A percentile compares a stretch with the other conserved stretches of the same genome.
Evolutionary conservation across 768 basidiomycete genomes (phyloP).

Genomic region (Suillus plorans): DNA sequence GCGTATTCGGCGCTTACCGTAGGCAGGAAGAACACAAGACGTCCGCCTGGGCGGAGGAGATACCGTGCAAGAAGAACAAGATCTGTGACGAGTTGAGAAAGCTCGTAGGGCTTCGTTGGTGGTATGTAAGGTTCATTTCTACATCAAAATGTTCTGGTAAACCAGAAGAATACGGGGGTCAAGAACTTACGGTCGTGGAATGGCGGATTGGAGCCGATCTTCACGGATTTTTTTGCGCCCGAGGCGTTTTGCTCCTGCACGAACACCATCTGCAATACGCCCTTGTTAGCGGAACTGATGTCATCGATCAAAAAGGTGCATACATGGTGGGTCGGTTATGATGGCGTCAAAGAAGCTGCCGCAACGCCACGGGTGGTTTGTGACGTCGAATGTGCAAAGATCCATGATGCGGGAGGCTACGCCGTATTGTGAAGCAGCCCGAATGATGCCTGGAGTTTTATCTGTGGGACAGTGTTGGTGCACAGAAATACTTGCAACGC

Average conservation of each 20-base stretch:
- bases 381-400: slow-evolving; percentile 91
- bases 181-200: slow-evolving; percentile 45
- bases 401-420: slow-evolving; percentile 73
- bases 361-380: slow-evolving; percentile 82
- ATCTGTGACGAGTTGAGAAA: slow-evolving; percentile 79
- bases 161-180: not conserved
- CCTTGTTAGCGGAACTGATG: slow-evolving; percentile 2
- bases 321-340: slow-evolving; percentile 92
- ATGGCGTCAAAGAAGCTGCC: slow-evolving; percentile 94
- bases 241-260: slow-evolving; percentile 82
- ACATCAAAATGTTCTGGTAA: slow-evolving; percentile 1
- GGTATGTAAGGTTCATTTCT: slow-evolving; percentile 78
- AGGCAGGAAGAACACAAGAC: slow-evolving; percentile 94
- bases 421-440: slow-evolving; percentile 85
- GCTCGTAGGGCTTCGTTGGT: slow-evolving; percentile 89
- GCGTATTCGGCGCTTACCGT: slow-evolving; percentile 91
- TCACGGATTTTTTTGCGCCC: slow-evolving; percentile 58
- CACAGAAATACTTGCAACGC: not conserved
- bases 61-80: slow-evolving; percentile 81
- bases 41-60: slow-evolving; percentile 79
- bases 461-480: slow-evolving; percentile 22
- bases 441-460: slow-evolving; percentile 65
- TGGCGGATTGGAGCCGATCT: slow-evolving; percentile 25
- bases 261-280: slow-evolving; percentile 73
- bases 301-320: slow-evolving; percentile 24